Conservation (phyloP, 1,284 basidiomycete genomes). For the Naganishia cerealis region DNA sequence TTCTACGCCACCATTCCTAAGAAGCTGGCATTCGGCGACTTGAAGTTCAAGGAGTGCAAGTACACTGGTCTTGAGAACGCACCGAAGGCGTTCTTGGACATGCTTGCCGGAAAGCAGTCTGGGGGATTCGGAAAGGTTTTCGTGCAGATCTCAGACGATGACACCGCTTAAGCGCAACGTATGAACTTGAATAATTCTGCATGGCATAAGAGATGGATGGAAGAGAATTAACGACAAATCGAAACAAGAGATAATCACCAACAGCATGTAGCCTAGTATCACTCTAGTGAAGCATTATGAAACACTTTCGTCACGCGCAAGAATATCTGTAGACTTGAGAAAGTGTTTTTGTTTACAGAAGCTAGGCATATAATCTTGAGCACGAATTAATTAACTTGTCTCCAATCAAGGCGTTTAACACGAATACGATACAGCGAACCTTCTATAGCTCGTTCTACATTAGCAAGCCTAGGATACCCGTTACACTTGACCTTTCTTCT, state of each 20-base stretch:
- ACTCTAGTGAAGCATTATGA: not conserved
- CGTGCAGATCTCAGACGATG: conserved; percentile 30
- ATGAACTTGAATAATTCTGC: not conserved
- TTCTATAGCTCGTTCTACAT: too few species aligned
- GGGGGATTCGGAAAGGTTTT: conserved; percentile 37
- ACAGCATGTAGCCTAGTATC: not conserved
- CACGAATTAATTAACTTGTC: too few species aligned
- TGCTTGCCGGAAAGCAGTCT: conserved; percentile 35
- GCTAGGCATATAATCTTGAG: too few species aligned
- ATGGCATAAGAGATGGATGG: not conserved
- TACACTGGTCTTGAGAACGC: conserved; percentile 34
- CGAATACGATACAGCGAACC: too few species aligned
- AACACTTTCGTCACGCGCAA: not conserved
- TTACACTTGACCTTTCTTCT: too few species aligned
- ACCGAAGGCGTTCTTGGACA: conserved; percentile 37
- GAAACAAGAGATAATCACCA: not conserved
- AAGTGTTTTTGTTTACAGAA: too few species aligned
- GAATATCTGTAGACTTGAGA: not conserved
- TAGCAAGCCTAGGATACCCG: too few species aligned
- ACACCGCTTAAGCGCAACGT: not conserved
- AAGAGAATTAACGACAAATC: not conserved
- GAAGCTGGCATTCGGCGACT: conserved; percentile 34
- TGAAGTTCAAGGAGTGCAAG: conserved; percentile 39
- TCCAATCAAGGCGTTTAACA: too few species aligned
- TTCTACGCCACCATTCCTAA: conserved; percentile 38